Evolutionary conservation across 768 basidiomycete species (phyloP).

Genomic region (Trametes villosa): DNA sequence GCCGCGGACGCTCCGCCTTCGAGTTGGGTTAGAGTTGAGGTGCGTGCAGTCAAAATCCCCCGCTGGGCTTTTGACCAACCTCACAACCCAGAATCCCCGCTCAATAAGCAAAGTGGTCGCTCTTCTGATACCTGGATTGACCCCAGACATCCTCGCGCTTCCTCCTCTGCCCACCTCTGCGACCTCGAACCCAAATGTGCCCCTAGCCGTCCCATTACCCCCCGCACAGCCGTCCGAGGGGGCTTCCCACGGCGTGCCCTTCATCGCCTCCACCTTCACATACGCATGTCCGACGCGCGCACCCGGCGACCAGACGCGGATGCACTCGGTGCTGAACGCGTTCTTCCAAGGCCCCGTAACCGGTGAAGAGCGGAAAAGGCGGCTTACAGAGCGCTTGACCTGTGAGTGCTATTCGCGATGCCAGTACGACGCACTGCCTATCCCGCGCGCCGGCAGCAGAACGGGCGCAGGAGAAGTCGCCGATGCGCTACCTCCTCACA

Average conservation of each 20-base stretch:
- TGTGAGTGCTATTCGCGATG: too few relatives aligned
- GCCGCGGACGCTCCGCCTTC: constrained; percentile 83
- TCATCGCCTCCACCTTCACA: constrained; percentile 79
- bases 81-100: constrained; percentile 61
- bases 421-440: too few relatives aligned
- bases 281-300: constrained; percentile 94
- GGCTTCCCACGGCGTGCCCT: constrained; percentile 50
- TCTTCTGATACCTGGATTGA: constrained; percentile 86
- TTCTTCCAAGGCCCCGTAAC: constrained; percentile 86
- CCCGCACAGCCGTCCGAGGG: constrained; percentile 37
- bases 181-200: constrained; percentile 58
- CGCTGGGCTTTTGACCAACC: not conserved
- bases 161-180: constrained; percentile 74
- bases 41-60: constrained; percentile 41
- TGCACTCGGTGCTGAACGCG: constrained; percentile 83
- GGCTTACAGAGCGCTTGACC: constrained; percentile 49
- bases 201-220: constrained; percentile 50
- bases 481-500: constrained; percentile 73
- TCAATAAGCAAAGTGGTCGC: constrained; percentile 79
- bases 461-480: constrained; percentile 61
- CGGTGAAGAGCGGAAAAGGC: constrained; percentile 75
- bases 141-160: constrained; percentile 71
- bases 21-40: constrained; percentile 86
- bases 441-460: too few relatives aligned
- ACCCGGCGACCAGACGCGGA: constrained; percentile 82